Conservation (phyloP, 768 basidiomycete genomes). For the Pleurotus platypus region DNA sequence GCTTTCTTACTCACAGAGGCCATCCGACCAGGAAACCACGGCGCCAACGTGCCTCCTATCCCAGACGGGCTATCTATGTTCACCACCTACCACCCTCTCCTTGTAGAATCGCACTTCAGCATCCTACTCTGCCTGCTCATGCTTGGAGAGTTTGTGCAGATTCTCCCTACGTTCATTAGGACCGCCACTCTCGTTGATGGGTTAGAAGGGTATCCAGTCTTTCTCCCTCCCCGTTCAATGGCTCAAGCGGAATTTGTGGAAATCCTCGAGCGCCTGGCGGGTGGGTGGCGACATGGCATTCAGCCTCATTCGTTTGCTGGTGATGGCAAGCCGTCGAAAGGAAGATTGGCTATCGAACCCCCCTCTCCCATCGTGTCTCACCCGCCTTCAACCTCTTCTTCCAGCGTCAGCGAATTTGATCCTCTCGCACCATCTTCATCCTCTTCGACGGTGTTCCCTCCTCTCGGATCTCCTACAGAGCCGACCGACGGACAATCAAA, state of each 20-base stretch:
- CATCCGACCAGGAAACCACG: constrained; percentile 58
- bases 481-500: constrained; percentile 10
- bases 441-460: constrained; percentile 8
- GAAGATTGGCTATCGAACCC: constrained; percentile 43
- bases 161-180: constrained; percentile 63
- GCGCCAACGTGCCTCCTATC: constrained; percentile 24
- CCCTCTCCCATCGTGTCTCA: constrained; percentile 22
- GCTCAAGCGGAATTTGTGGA: constrained; percentile 89
- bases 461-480: background rate
- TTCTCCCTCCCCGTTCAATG: constrained; percentile 84
- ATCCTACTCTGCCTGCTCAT: constrained; percentile 73
- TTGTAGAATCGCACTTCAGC: constrained; percentile 84
- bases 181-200: constrained; percentile 72
- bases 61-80: constrained; percentile 57
- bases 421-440: constrained; percentile 12
- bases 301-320: constrained; percentile 50
- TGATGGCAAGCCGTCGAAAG: constrained; percentile 27
- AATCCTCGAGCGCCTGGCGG: constrained; percentile 74
- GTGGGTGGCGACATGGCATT: constrained; percentile 68
- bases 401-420: constrained; percentile 10
- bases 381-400: constrained; percentile 20
- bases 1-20: constrained; percentile 70
- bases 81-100: constrained; percentile 87
- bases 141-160: constrained; percentile 66
- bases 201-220: constrained; percentile 85